These are phyloP conservation scores for Exophiala lecanii-corni DNA, from an alignment of 2,329 filamentous ascomycete species.

Conservation along the genomic window DNA sequence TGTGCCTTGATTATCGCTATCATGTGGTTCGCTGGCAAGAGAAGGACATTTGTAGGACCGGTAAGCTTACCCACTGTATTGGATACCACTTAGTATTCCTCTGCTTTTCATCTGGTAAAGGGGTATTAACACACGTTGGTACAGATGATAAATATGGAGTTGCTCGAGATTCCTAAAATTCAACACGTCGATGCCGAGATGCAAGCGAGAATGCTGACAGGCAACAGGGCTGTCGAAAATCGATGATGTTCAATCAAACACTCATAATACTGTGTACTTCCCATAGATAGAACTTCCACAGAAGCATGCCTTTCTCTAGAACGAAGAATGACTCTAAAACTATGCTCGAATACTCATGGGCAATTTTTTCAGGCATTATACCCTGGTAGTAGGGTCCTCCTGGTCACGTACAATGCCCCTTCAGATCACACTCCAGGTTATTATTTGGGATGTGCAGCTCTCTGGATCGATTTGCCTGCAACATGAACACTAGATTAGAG, in stretches of 20 bases:
- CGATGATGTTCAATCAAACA: slow-evolving; percentile 3
- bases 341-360: neutral
- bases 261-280: neutral
- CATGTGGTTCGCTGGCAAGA: slow-evolving; percentile 13
- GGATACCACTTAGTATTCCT: slow-evolving; percentile 1
- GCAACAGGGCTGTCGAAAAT: slow-evolving; percentile 3
- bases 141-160: slow-evolving; percentile 10
- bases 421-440: neutral
- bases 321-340: neutral
- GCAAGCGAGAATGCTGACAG: slow-evolving; percentile 4
- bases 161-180: slow-evolving; percentile 7
- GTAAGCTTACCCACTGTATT: neutral
- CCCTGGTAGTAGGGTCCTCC: neutral
- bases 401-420: neutral
- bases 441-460: neutral
- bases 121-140: slow-evolving; percentile 1
- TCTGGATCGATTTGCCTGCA: neutral
- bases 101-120: slow-evolving; percentile 1
- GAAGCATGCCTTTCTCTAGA: neutral
- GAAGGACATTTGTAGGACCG: slow-evolving; percentile 10
- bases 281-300: neutral
- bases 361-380: neutral
- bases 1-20: slow-evolving; percentile 9
- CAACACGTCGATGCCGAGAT: slow-evolving; percentile 8
- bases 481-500: neutral